A percentile compares a stretch with the other conserved stretches of the same genome.
Conservation (phyloP, 306 rosid species). For the Vigna reflexopilosa region DNA sequence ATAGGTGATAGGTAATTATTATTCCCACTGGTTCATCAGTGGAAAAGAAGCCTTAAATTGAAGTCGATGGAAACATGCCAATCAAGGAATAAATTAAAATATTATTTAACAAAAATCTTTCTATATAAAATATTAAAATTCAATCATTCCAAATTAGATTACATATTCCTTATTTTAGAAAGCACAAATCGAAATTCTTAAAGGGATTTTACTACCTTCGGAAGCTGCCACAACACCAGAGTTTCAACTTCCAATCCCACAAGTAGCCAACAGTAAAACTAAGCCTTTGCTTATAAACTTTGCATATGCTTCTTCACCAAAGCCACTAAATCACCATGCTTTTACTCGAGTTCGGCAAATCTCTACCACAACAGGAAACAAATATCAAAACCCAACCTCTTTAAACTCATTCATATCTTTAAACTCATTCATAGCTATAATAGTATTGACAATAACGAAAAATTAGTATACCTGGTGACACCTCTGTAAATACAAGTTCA, state of each 20-base stretch:
- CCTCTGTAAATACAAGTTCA: too few relatives aligned
- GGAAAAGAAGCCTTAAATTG: too few relatives aligned
- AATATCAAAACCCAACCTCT: slow-evolving; percentile 58
- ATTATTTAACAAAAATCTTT: too few relatives aligned
- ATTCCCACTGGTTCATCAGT: too few relatives aligned
- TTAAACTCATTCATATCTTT: slow-evolving; percentile 62
- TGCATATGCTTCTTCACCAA: slow-evolving; percentile 36
- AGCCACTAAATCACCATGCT: slow-evolving; percentile 39
- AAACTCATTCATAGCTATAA: slow-evolving; percentile 43
- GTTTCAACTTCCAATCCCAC: slow-evolving; percentile 72
- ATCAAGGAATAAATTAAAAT: too few relatives aligned
- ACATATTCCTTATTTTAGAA: slow-evolving; percentile 2
- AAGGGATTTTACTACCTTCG: slow-evolving; percentile 47
- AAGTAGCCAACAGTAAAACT: slow-evolving; percentile 70
- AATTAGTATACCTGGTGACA: too few relatives aligned
- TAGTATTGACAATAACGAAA: too few relatives aligned
- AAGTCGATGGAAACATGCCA: too few relatives aligned
- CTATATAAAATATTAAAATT: too few relatives aligned
- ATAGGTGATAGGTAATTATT: too few relatives aligned
- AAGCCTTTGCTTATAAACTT: slow-evolving; percentile 59
- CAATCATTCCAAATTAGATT: not conserved
- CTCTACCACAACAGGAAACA: slow-evolving; percentile 23
- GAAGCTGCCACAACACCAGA: slow-evolving; percentile 51
- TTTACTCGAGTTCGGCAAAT: slow-evolving; percentile 27
- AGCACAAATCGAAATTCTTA: slow-evolving; percentile 3